These are phyloP conservation scores for Amoebophrya sp. DNA, from an alignment of 169 alveolate species.

Conservation along the genomic window DNA sequence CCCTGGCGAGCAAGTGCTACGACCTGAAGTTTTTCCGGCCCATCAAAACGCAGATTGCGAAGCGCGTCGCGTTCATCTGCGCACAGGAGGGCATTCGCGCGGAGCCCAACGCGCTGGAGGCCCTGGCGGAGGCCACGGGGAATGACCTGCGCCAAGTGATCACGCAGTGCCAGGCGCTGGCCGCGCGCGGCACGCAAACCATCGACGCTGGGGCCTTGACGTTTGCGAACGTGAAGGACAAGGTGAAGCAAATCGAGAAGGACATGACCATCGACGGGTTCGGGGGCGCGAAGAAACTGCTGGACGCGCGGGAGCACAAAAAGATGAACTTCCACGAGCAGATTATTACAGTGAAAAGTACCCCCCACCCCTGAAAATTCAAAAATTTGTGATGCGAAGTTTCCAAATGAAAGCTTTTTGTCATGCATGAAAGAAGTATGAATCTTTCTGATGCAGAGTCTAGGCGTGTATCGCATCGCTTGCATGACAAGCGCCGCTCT, in stretches of 20 bases:
- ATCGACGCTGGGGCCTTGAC: neutral
- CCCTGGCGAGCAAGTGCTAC: neutral
- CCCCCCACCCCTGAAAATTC: too few species aligned
- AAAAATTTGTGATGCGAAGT: too few species aligned
- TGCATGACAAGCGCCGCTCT: too few species aligned
- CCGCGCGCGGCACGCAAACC: neutral
- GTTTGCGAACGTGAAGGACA: neutral
- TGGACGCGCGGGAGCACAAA: neutral
- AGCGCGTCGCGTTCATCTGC: conserved; percentile 2
- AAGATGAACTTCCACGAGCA: neutral
- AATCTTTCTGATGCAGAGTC: too few species aligned
- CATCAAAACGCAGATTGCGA: neutral
- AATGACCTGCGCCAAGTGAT: neutral
- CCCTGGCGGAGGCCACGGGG: neutral
- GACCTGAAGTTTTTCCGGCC: neutral
- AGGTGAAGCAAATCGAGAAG: neutral
- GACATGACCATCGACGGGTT: neutral
- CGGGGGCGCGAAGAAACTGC: neutral
- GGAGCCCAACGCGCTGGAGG: neutral
- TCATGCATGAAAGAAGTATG: too few species aligned
- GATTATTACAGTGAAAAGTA: too few species aligned
- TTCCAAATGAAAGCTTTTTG: too few species aligned
- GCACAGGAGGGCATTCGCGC: neutral
- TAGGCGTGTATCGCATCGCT: too few species aligned
- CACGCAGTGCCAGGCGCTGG: neutral